phyloP scores from a whole-genome alignment of 176 grass and related monocot species.

The Carex parvula region DNA sequence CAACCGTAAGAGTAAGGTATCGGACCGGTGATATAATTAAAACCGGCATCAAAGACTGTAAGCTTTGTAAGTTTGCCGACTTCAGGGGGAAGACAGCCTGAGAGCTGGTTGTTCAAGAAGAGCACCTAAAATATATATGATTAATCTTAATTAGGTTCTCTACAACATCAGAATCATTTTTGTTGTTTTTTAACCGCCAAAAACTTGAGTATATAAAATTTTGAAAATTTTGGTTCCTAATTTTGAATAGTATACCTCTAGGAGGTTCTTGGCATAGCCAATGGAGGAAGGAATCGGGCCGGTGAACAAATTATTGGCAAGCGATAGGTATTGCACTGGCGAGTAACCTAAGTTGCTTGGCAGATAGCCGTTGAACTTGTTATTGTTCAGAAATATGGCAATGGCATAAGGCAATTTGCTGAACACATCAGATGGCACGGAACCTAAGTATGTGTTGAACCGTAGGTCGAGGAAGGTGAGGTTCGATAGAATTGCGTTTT shows the following conservation, averaged over 20 bases:
- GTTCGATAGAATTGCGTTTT: slow-evolving; percentile 43
- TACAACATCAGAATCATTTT: not conserved
- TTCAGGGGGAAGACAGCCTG: slow-evolving; percentile 85
- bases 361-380: slow-evolving; percentile 43
- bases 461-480: slow-evolving; percentile 84
- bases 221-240: not conserved
- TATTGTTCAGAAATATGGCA: slow-evolving; percentile 96
- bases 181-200: not conserved
- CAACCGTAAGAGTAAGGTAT: slow-evolving; percentile 78
- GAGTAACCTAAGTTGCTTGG: slow-evolving; percentile 66
- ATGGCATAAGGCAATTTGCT: slow-evolving; percentile 35
- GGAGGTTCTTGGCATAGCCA: slow-evolving; percentile 37
- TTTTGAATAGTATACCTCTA: slow-evolving; percentile 9
- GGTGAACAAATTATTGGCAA: slow-evolving; percentile 80
- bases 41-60: slow-evolving; percentile 86
- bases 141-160: not conserved
- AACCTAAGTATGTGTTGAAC: slow-evolving; percentile 48
- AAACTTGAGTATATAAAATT: not conserved
- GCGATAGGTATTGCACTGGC: slow-evolving; percentile 64
- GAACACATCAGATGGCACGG: slow-evolving; percentile 48
- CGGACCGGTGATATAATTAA: slow-evolving; percentile 65
- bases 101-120: slow-evolving; percentile 76
- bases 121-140: slow-evolving; percentile 51
- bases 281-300: slow-evolving; percentile 70
- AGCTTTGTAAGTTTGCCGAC: slow-evolving; percentile 65